Evolutionary conservation across 768 basidiomycete species (phyloP).

Genomic region (Rhodotorula graminis): DNA sequence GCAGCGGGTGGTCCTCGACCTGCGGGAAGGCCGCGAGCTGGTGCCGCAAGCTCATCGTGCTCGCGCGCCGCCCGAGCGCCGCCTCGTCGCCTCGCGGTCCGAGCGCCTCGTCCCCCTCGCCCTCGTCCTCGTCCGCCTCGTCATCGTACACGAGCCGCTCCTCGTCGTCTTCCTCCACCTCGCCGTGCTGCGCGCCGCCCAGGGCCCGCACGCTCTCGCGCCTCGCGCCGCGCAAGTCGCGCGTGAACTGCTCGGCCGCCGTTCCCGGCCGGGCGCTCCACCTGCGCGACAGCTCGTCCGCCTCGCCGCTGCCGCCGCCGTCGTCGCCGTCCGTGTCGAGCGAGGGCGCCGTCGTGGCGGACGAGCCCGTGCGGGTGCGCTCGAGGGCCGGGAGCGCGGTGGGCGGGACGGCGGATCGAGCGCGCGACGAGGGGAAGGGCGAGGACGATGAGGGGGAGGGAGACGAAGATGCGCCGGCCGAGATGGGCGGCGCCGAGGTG

Average conservation of each 20-base stretch:
- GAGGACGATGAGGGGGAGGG: too few species aligned
- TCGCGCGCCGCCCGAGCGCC: background rate
- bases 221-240: background rate
- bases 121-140: background rate
- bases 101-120: background rate
- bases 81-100: background rate
- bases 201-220: background rate
- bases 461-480: background rate
- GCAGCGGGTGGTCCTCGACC: background rate
- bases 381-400: background rate
- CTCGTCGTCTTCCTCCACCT: background rate
- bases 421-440: too few species aligned
- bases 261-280: background rate
- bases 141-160: background rate
- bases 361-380: background rate
- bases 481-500: background rate
- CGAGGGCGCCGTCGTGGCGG: too few species aligned
- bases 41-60: background rate
- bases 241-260: conserved; percentile 21
- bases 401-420: too few species aligned
- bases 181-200: background rate
- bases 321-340: too few species aligned
- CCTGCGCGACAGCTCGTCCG: too few species aligned
- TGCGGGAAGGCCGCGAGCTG: background rate
- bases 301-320: background rate